Evolutionary conservation across 2,329 filamentous ascomycete genomes (phyloP), one percentile per base, ranked within the genome.

Genomic region (Venturia aucupariae): DNA sequence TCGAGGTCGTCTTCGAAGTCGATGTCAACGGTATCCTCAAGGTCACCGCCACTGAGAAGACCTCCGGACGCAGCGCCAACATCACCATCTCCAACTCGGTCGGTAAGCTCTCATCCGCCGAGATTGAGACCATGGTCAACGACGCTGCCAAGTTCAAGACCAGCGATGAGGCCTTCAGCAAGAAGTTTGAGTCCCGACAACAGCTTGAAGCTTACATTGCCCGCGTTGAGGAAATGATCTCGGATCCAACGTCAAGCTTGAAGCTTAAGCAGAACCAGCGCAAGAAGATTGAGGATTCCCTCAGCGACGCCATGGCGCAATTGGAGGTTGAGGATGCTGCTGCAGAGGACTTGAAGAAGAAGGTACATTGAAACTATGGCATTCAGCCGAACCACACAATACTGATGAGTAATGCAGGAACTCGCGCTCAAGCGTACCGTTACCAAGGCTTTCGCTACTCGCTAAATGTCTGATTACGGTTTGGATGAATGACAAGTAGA

Each of bases 21-120:
- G 94, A 99, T 72, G 94, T 97, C 85, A 99, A 99, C 84, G 94
- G 94, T 88, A 96, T 97, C 78, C 88, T 99, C 70, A 99, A 99
- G 88, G 94, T 97, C 74, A 97, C 93, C 68, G 94, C 94, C 71
- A 97, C 93, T 60, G 94, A 99, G 86, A 99, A 99, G 88, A 93
- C 91, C 72, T 96, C 94, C 41, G 94, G 94, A 74, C 92, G 94
- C 78, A 94, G 85, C 75, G 94, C 94, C 81, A 99, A 99, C 87
- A 99, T 99, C 79, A 99, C 94, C 77, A 99, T 99, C 81, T 91
- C 90, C 81, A 99, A 99, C 87, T 96, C 94, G 66, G 93, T 99
- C 74, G 94, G 94, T 79, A 99, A 99, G 85, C 90, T 99, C 71
- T 96, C 92, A 68, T 90, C 88, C 63, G 80, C 81, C 68, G 94